phyloP scores from a whole-genome alignment of 169 alveolate species.

The Eimeria mitis region DNA sequence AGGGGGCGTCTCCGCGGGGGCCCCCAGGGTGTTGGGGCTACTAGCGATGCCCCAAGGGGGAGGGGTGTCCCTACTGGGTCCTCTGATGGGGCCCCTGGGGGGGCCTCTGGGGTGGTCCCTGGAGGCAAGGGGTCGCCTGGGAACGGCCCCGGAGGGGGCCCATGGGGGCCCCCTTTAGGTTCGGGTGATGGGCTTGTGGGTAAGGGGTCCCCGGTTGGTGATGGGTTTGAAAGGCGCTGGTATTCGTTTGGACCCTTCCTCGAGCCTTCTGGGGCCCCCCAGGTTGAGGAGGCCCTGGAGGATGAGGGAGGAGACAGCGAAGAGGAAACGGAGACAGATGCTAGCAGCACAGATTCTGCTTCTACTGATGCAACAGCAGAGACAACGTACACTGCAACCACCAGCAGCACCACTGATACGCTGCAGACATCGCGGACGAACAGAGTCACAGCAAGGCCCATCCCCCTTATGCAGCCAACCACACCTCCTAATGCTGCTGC shows the following conservation, averaged over 20 bases:
- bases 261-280: constrained; percentile 28
- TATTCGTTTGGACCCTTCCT: constrained; percentile 42
- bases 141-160: too few relatives aligned
- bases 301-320: constrained; percentile 27
- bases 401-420: constrained; percentile 62
- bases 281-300: constrained; percentile 2
- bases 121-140: too few relatives aligned
- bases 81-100: not conserved
- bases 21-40: not conserved
- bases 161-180: too few relatives aligned
- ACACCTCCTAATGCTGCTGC: constrained; percentile 7
- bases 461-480: constrained; percentile 24
- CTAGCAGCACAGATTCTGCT: constrained; percentile 63
- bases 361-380: constrained; percentile 56
- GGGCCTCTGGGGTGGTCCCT: not conserved
- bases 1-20: not conserved
- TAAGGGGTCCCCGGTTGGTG: constrained; percentile 3
- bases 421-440: not conserved
- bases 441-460: constrained; percentile 2
- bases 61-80: not conserved
- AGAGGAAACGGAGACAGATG: constrained; percentile 63
- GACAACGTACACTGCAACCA: constrained; percentile 53
- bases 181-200: too few relatives aligned
- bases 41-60: not conserved
- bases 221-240: constrained; percentile 16